Base-by-base conservation (phyloP, 1,284 basidiomycete species). In the Pyrrhoderma noxium region DNA sequence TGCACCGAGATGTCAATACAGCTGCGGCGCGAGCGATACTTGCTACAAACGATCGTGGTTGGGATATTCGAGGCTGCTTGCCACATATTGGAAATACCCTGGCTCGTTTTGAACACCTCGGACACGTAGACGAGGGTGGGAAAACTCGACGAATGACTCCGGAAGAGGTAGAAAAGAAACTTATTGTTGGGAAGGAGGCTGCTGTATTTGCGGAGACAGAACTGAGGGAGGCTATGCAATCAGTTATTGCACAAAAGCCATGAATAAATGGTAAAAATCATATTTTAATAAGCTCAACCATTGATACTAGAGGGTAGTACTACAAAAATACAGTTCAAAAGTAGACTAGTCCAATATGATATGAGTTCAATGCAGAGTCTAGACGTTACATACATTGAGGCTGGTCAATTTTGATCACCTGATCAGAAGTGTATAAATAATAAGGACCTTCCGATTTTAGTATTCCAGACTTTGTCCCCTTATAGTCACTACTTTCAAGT, bases 1-100 rank as follows among this genome's bases (percentile, higher is more conserved):
- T 90, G 23, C 87, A 90, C 60, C 82, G 85, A 11, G 87, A 90
- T 59, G 89, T 90, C 65, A 90, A 90, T 64, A 85, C 79, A 1
- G 87, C 88, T 3, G 88, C 88, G 3, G 86, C 89, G 23, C 79
- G 84, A 23, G 85, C 87, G 8, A 82, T 89, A 21, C 72, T 90
- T 27, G 76, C 81, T 1, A 85, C 88, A 70, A 90, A 89, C 58
- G 88, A 90, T 65, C 80, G 74, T 55, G 87, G 88, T n/a, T 90
- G 87, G 87, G 86, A 88, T 62, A 72, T 74, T 13, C 69, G 75
- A 55, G 75, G 71, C 2, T 80, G 81, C 61, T 65, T 86, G 61
- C 85, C 85, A 31, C 76, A 77, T 23, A 63, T 77, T 31, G 80
- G 82, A 19, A 77, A 80, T 57, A 82, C 83, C 0, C 65, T 89